phyloP scores from a whole-genome alignment of 192 early-diverging fungal species.

The Radiomyces spectabilis region DNA sequence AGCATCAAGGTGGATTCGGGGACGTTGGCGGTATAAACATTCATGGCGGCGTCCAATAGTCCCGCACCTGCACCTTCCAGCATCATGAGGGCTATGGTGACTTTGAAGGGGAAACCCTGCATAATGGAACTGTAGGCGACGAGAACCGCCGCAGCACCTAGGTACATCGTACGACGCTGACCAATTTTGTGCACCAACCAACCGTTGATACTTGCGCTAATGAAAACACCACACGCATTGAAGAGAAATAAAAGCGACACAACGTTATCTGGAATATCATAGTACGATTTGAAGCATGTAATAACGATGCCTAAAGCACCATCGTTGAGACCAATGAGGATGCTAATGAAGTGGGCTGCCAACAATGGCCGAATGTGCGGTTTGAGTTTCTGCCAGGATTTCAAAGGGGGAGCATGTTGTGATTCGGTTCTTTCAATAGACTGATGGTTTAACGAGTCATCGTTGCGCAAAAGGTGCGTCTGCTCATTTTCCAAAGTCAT shows the following conservation, averaged over 20 bases:
- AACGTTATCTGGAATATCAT: constrained; percentile 15
- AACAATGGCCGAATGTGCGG: not conserved
- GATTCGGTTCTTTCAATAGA: not conserved
- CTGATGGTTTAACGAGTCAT: not conserved
- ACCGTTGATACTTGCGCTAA: constrained; percentile 17
- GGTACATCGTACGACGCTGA: constrained; percentile 3
- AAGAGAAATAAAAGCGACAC: constrained; percentile 19
- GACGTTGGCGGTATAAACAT: constrained; percentile 13
- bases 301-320: constrained; percentile 24
- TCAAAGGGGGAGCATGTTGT: too few relatives aligned
- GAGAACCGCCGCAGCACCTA: not conserved
- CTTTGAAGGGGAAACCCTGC: constrained; percentile 10
- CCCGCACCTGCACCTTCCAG: constrained; percentile 15
- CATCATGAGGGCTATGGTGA: constrained; percentile 6
- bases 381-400: not conserved
- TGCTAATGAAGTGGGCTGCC: constrained; percentile 4
- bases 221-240: constrained; percentile 13
- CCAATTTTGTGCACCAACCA: constrained; percentile 11
- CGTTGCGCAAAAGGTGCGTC: not conserved
- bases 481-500: too few relatives aligned
- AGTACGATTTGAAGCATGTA: constrained; percentile 17
- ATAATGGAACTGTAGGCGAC: constrained; percentile 11
- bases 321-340: constrained; percentile 18
- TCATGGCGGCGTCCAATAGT: constrained; percentile 19
- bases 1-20: constrained; percentile 16